These are phyloP conservation scores for Podospora pseudocomata DNA, from an alignment of 495 filamentous ascomycete genomes.

Conservation along the genomic window DNA sequence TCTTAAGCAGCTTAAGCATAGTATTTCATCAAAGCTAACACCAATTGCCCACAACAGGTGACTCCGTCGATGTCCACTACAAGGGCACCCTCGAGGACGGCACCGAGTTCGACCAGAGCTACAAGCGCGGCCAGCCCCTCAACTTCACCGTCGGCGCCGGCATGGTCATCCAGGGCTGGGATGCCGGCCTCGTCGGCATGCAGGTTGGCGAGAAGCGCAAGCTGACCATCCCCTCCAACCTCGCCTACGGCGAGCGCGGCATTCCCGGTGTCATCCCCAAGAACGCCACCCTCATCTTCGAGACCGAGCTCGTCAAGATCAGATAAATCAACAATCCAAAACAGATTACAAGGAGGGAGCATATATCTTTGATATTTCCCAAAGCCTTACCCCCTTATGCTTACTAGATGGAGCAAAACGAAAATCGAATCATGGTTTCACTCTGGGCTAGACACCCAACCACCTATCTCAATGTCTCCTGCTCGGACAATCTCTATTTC, in stretches of 20 bases:
- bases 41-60: conserved; percentile 19
- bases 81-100: conserved; percentile 31
- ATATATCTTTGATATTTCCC: background rate
- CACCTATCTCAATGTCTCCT: background rate
- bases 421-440: background rate
- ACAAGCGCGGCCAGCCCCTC: conserved; percentile 63
- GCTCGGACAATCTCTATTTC: background rate
- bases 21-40: background rate
- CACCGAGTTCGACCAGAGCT: conserved; percentile 42
- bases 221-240: conserved; percentile 72
- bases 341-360: conserved; percentile 1
- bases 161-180: conserved; percentile 80
- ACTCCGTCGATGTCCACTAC: conserved; percentile 35
- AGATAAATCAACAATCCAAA: conserved; percentile 51
- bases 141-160: conserved; percentile 66
- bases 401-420: background rate
- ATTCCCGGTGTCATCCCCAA: conserved; percentile 56
- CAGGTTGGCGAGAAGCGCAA: conserved; percentile 78
- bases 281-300: conserved; percentile 56
- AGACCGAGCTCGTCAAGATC: conserved; percentile 79
- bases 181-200: conserved; percentile 80
- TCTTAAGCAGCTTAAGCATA: background rate
- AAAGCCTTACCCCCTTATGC: background rate
- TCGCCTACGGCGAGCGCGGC: conserved; percentile 66
- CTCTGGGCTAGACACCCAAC: background rate